Percentiles rank a stretch among this genome's conserved stretches.
These are phyloP conservation scores for Rhizopogon vinicolor DNA, from an alignment of 768 basidiomycete species.

Conservation along the genomic window DNA sequence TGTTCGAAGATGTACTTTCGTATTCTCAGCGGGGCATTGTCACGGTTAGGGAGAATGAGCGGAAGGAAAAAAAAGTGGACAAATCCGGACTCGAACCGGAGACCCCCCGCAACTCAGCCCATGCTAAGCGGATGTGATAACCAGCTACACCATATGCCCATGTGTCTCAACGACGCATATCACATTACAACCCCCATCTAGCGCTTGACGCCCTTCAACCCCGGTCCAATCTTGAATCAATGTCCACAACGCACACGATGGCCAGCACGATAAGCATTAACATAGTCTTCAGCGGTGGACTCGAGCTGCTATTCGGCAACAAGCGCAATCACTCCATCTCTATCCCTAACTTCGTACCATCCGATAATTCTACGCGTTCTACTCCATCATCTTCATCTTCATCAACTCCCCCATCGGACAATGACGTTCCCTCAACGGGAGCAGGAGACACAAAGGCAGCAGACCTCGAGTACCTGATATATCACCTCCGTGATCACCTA, in stretches of 20 bases:
- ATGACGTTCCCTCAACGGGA: not conserved
- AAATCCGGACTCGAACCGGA: conserved; percentile 38
- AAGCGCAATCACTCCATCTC: conserved; percentile 52
- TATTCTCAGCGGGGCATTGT: no score
- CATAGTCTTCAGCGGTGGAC: conserved; percentile 79
- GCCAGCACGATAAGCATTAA: conserved; percentile 36
- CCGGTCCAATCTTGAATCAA: not conserved
- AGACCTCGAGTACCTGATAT: conserved; percentile 74
- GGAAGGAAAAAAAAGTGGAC: conserved; percentile 24
- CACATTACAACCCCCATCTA: not conserved
- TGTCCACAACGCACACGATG: conserved; percentile 5
- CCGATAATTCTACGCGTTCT: conserved; percentile 27
- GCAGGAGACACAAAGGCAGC: conserved; percentile 35
- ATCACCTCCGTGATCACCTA: conserved; percentile 69
- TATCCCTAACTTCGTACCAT: conserved; percentile 45
- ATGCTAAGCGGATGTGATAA: conserved; percentile 38
- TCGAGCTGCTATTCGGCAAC: conserved; percentile 81
- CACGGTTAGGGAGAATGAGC: not conserved
- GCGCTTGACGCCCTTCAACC: no score
- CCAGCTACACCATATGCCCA: conserved; percentile 36
- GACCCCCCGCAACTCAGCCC: conserved; percentile 31
- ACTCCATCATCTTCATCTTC: not conserved
- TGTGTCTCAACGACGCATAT: not conserved
- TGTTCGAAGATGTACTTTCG: no score
- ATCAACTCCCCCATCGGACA: conserved; percentile 2